Evolutionary conservation across 2,329 filamentous ascomycete genomes (phyloP).

Genomic region (Chrysoporthe deuterocubensis): DNA sequence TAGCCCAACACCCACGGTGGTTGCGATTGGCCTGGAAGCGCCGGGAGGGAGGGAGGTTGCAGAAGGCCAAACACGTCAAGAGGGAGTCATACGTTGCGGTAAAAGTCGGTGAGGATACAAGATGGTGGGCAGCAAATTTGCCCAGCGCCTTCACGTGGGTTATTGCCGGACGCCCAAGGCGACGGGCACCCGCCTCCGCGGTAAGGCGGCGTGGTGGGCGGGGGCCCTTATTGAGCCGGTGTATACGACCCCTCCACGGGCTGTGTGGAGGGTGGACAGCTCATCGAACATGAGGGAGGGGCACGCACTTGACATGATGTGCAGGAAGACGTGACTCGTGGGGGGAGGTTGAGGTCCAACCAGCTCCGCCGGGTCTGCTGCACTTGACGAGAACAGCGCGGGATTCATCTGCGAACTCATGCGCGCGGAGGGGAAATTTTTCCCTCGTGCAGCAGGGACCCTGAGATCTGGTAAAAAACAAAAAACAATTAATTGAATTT

Average conservation of each 20-base stretch:
- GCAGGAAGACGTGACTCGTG: slow-evolving; percentile 11
- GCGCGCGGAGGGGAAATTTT: neutral
- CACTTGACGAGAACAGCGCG: slow-evolving; percentile 3
- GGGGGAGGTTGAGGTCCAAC: slow-evolving; percentile 1
- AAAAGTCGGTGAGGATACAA: slow-evolving; percentile 25
- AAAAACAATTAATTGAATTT: neutral
- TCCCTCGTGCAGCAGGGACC: neutral
- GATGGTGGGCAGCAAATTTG: slow-evolving; percentile 21
- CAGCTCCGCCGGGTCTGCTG: neutral
- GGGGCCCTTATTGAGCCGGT: neutral
- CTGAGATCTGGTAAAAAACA: neutral
- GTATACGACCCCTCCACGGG: neutral
- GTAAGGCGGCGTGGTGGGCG: neutral
- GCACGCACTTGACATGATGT: slow-evolving; percentile 17
- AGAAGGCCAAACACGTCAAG: slow-evolving; percentile 19
- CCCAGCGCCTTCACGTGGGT: slow-evolving; percentile 3
- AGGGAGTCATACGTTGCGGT: slow-evolving; percentile 6
- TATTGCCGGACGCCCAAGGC: neutral
- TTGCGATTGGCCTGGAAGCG: slow-evolving; percentile 11
- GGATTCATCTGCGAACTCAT: neutral
- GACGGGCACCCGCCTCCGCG: slow-evolving; percentile 14
- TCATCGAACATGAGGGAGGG: slow-evolving; percentile 12
- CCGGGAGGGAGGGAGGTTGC: slow-evolving; percentile 13
- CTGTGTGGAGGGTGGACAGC: neutral
- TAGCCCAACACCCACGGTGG: neutral